Evolutionary conservation across 148 eudicot species (phyloP).

Genomic region (Nepenthes gracilis): DNA sequence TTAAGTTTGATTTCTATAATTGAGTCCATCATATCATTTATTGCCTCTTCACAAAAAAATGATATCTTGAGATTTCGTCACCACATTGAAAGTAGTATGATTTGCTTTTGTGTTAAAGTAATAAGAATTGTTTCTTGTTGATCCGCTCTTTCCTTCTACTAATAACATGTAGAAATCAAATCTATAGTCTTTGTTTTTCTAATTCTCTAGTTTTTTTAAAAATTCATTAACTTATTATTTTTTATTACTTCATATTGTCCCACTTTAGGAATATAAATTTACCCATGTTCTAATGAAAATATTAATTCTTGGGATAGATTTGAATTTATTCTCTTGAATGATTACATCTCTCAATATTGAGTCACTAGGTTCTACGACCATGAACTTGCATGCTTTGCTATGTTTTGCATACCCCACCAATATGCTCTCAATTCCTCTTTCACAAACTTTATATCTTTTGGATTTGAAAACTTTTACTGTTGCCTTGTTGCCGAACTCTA

Average conservation of each 20-base stretch:
- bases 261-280: neutral
- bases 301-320: neutral
- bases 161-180: neutral
- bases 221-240: no score
- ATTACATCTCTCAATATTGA: neutral
- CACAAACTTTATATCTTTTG: neutral
- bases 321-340: neutral
- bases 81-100: neutral
- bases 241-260: no score
- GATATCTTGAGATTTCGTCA: no score
- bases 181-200: neutral
- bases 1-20: neutral
- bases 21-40: neutral
- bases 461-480: no score
- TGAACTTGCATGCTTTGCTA: neutral
- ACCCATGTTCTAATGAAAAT: neutral
- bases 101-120: neutral
- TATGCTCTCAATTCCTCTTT: neutral
- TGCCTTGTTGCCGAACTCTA: no score
- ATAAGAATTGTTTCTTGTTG: neutral
- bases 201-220: neutral
- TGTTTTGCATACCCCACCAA: neutral
- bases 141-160: neutral
- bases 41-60: neutral
- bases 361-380: neutral